Base-by-base conservation (phyloP, 768 basidiomycete genomes). In the Cystobasidium onofrii region DNA sequence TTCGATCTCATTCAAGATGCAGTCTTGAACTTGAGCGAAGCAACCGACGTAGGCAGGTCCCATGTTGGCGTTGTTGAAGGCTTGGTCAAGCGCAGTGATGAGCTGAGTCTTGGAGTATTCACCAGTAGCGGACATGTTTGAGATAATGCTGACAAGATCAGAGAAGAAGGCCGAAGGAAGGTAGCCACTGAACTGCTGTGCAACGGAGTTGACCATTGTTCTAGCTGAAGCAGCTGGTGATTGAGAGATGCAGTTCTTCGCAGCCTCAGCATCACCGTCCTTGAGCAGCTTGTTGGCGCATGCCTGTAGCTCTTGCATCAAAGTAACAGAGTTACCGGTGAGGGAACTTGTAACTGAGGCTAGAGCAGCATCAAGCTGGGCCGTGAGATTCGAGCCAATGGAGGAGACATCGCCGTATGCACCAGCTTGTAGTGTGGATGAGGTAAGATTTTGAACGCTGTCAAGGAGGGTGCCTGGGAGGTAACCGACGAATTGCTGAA, bases 1-100 rank as follows among this genome's bases (percentile, higher is more conserved):
- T 34, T 31, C 54, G 52, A 78, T 54, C 23, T 76, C 75, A 60
- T 72, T 71, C 36, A 73, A 71, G 52, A 78, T 73, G 44, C 76
- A 75, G n/a, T 39, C 43, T 36, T 76, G 72, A 0, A 76, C 77
- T 41, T 78, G 75, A 23, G 29, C 54, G 72, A 78, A 46, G 64
- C 77, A 78, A 1, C 66, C 67, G 0, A 73, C 75, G 63, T 69
- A 78, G n/a, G 76, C 75, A 0, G 77, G 52, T 29, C 77, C 77
- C 74, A 76, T 76, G 25, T 75, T 76, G 25, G 64, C 60, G 55
- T 77, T 78, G 76, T 78, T 77, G 76, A 78, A 78, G 74, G 62
- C 76, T 10, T 61, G 39, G 17, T 76, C 75, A 55, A 78, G 63
- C 7, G 61, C 60, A 0, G 65, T n/a, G 46, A 63, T 69, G 29